These are phyloP conservation scores for Cardiospermum halicacabum DNA, from an alignment of 345 rosid species.

Conservation along the genomic window DNA sequence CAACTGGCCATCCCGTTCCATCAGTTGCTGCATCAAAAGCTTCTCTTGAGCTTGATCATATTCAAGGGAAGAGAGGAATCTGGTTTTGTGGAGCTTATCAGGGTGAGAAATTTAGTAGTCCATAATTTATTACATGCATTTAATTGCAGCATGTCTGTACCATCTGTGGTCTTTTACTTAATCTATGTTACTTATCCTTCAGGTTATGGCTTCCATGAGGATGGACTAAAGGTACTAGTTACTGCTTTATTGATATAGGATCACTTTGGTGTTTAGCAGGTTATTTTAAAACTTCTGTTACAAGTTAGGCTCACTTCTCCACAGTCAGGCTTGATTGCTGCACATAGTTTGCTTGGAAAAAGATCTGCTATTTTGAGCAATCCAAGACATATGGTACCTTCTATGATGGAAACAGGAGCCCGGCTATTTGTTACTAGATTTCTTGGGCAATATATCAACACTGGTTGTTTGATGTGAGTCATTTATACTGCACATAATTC, in stretches of 20 bases:
- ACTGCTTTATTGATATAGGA: neutral
- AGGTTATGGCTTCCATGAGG: constrained; percentile 98
- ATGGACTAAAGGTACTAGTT: constrained; percentile 67
- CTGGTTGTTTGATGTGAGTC: constrained; percentile 72
- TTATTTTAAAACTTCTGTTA: too few species aligned
- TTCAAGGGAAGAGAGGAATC: constrained; percentile 79
- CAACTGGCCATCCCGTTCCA: constrained; percentile 86
- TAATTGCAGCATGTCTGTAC: neutral
- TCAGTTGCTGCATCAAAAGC: constrained; percentile 86
- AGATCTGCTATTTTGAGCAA: constrained; percentile 38
- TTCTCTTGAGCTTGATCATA: constrained; percentile 56
- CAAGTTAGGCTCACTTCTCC: constrained; percentile 4
- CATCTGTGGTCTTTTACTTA: neutral
- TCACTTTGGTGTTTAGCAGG: too few species aligned
- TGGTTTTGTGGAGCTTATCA: constrained; percentile 97
- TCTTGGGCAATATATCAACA: constrained; percentile 57
- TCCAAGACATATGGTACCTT: constrained; percentile 77
- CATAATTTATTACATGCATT: neutral
- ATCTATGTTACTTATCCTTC: constrained; percentile 22
- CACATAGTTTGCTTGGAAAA: constrained; percentile 59
- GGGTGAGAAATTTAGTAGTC: constrained; percentile 33
- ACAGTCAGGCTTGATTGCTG: constrained; percentile 78
- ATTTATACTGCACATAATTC: neutral
- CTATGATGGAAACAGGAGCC: constrained; percentile 67
- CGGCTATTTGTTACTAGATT: constrained; percentile 72